Conservation (phyloP, 2,329 filamentous ascomycete genomes). For the Thielaviopsis euricoi region DNA sequence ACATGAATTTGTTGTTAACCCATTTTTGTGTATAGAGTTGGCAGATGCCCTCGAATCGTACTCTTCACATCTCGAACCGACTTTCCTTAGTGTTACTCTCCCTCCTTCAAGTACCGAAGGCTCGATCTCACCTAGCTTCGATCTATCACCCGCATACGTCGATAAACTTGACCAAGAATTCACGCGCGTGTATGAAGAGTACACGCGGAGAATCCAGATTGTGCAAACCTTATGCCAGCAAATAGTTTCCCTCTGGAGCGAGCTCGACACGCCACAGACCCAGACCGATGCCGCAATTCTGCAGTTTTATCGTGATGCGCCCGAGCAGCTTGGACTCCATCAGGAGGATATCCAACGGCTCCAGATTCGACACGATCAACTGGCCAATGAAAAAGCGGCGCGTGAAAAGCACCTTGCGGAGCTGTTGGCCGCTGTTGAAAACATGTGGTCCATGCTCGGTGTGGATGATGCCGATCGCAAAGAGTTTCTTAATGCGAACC, state of each 20-base stretch:
- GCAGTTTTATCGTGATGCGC: conserved; percentile 74
- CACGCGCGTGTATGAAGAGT: conserved; percentile 90
- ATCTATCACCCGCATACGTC: conserved; percentile 82
- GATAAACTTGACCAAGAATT: conserved; percentile 80
- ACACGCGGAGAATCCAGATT: conserved; percentile 61
- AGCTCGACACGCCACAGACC: conserved; percentile 83
- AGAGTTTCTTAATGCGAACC: conserved; percentile 69
- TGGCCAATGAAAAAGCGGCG: conserved; percentile 73
- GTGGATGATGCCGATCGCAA: conserved; percentile 72
- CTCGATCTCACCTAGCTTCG: conserved; percentile 66
- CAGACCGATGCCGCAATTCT: conserved; percentile 82
- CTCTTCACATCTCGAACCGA: conserved; percentile 82
- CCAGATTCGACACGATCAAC: conserved; percentile 58
- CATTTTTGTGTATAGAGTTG: conserved; percentile 44
- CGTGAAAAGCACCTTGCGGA: conserved; percentile 66
- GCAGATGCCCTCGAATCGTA: conserved; percentile 89
- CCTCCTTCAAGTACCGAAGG: conserved; percentile 68
- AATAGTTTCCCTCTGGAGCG: conserved; percentile 88
- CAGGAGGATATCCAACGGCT: conserved; percentile 67
- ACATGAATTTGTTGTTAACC: not conserved
- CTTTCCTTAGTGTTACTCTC: conserved; percentile 70
- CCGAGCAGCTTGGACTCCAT: conserved; percentile 86
- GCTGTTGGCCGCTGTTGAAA: conserved; percentile 61
- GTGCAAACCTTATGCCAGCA: conserved; percentile 65
- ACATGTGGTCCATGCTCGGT: conserved; percentile 74